Evolutionary conservation across 352 stramenopile species (phyloP).

Genomic region (Pythium oligandrum): DNA sequence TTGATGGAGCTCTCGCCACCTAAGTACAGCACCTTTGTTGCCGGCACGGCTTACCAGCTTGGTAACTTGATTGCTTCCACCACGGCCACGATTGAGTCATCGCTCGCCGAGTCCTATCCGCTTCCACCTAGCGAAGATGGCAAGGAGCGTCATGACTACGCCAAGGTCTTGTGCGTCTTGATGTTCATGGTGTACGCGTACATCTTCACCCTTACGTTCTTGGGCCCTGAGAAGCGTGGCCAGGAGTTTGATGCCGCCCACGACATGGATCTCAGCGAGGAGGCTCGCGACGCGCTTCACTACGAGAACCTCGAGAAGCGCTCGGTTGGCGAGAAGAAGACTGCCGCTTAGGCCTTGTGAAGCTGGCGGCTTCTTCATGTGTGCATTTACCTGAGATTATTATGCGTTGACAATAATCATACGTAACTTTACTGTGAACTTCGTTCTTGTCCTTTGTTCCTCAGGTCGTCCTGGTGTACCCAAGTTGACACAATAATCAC

Average conservation of each 20-base stretch:
- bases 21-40: slow-evolving; percentile 41
- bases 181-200: slow-evolving; percentile 41
- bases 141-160: slow-evolving; percentile 35
- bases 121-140: slow-evolving; percentile 24
- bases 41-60: slow-evolving; percentile 48
- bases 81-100: slow-evolving; percentile 43
- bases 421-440: too few relatives aligned
- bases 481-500: too few relatives aligned
- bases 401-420: too few relatives aligned
- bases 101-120: slow-evolving; percentile 39
- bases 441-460: too few relatives aligned
- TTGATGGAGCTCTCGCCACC: slow-evolving; percentile 53
- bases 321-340: too few relatives aligned
- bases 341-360: too few relatives aligned
- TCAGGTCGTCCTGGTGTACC: too few relatives aligned
- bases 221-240: slow-evolving; percentile 39
- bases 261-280: slow-evolving; percentile 7
- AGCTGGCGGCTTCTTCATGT: too few relatives aligned
- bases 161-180: slow-evolving; percentile 47
- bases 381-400: too few relatives aligned
- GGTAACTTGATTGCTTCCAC: slow-evolving; percentile 50
- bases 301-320: too few relatives aligned
- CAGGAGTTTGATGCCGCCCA: slow-evolving; percentile 47
- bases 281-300: too few relatives aligned
- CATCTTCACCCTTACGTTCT: slow-evolving; percentile 42